These are phyloP conservation scores for Colletotrichum zoysiae DNA, from an alignment of 2,329 filamentous ascomycete species.

Conservation along the genomic window DNA sequence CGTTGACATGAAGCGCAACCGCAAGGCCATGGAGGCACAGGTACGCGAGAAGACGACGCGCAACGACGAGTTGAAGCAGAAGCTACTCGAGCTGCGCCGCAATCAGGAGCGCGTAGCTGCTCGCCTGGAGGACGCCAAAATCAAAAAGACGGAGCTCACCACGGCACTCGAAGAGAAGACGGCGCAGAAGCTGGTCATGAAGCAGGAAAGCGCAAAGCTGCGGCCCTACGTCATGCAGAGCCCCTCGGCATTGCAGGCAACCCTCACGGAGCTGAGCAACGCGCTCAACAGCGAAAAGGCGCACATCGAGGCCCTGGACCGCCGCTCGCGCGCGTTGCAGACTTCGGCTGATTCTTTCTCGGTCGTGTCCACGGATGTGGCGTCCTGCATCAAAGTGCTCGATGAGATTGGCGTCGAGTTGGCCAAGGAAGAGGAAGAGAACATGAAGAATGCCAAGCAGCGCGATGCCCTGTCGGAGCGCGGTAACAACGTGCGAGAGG, in stretches of 20 bases:
- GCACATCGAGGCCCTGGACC: slow-evolving; percentile 89
- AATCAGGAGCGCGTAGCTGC: slow-evolving; percentile 87
- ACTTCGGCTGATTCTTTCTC: slow-evolving; percentile 92
- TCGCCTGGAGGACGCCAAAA: slow-evolving; percentile 84
- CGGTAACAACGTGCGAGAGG: slow-evolving; percentile 89
- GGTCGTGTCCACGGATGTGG: slow-evolving; percentile 86
- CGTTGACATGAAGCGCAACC: slow-evolving; percentile 83
- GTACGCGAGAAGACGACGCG: slow-evolving; percentile 87
- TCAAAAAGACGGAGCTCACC: slow-evolving; percentile 82
- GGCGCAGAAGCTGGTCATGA: slow-evolving; percentile 75
- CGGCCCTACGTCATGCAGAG: slow-evolving; percentile 93
- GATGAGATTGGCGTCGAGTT: slow-evolving; percentile 90
- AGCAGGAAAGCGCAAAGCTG: slow-evolving; percentile 89
- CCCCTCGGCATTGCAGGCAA: slow-evolving; percentile 84
- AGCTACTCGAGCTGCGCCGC: slow-evolving; percentile 82
- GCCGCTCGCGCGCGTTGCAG: slow-evolving; percentile 88
- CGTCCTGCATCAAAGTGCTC: slow-evolving; percentile 87
- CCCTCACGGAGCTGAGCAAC: slow-evolving; percentile 84
- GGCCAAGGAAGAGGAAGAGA: slow-evolving; percentile 91
- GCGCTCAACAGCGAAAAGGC: slow-evolving; percentile 82
- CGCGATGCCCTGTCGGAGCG: slow-evolving; percentile 89
- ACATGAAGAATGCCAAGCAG: slow-evolving; percentile 82
- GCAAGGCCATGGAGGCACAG: slow-evolving; percentile 83
- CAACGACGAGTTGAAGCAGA: slow-evolving; percentile 88
- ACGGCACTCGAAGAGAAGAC: slow-evolving; percentile 78